Conservation (phyloP, 2,329 filamentous ascomycete genomes). For the Boeremia lycopersici region DNA sequence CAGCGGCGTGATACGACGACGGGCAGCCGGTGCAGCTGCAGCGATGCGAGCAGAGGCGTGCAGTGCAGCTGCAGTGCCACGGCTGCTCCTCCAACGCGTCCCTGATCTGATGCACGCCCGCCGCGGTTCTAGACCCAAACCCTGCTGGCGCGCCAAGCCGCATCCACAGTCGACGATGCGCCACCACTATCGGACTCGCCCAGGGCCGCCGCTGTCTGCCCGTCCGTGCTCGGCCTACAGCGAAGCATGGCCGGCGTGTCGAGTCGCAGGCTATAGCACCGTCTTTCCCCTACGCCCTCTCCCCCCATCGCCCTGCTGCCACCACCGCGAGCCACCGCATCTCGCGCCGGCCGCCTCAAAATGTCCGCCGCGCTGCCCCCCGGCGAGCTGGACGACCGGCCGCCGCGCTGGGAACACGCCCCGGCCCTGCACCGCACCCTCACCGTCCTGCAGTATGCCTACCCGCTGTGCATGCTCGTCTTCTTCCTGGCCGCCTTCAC, state of each 20-base stretch:
- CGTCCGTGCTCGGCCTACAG: conserved; percentile 7
- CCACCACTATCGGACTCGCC: conserved; percentile 13
- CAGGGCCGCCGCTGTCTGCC: conserved; percentile 1
- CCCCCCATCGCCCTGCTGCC: conserved; percentile 9
- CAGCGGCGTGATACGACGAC: too few species aligned
- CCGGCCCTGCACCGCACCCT: conserved; percentile 23
- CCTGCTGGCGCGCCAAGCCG: conserved; percentile 7
- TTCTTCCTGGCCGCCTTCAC: conserved; percentile 70
- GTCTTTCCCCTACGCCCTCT: conserved; percentile 14
- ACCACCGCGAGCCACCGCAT: conserved; percentile 12
- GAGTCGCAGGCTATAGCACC: conserved; percentile 9
- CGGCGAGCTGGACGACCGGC: conserved; percentile 20
- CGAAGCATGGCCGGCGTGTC: conserved; percentile 15
- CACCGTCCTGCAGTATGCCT: conserved; percentile 60
- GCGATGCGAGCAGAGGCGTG: not conserved
- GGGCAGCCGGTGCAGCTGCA: too few species aligned
- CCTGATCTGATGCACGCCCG: not conserved
- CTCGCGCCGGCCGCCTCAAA: conserved; percentile 14
- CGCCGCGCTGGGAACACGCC: conserved; percentile 28
- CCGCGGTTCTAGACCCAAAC: conserved; percentile 10
- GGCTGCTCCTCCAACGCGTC: conserved; percentile 6
- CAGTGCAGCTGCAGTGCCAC: not conserved
- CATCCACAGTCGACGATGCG: conserved; percentile 13
- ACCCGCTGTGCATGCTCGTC: conserved; percentile 67
- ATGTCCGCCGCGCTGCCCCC: conserved; percentile 26